Evolutionary conservation across 176 grass and related monocot species (phyloP).

Genomic region (Carex littledalei): DNA sequence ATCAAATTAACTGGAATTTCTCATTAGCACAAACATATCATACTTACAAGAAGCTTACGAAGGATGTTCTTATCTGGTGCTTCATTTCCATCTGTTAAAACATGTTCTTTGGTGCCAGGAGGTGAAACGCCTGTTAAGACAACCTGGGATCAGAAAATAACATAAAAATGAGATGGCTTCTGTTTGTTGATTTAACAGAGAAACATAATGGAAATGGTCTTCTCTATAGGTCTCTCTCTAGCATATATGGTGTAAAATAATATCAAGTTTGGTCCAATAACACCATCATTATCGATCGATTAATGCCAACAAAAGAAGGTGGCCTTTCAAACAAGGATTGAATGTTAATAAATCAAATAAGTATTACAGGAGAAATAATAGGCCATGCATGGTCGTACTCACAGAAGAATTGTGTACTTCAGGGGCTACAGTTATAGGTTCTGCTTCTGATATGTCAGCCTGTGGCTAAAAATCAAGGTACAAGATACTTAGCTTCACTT

Average conservation of each 20-base stretch:
- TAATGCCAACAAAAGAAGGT: not conserved
- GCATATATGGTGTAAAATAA: not conserved
- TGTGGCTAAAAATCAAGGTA: not conserved
- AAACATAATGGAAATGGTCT: not conserved
- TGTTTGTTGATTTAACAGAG: not conserved
- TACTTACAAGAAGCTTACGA: slow-evolving; percentile 93
- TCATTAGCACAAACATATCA: not conserved
- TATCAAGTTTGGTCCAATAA: not conserved
- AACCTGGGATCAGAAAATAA: slow-evolving; percentile 30
- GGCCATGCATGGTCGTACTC: not conserved
- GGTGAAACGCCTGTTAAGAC: slow-evolving; percentile 22
- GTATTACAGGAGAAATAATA: not conserved
- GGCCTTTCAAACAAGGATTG: not conserved
- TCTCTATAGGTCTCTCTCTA: not conserved
- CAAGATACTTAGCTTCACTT: not conserved
- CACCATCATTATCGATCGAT: not conserved
- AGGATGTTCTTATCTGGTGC: slow-evolving; percentile 51
- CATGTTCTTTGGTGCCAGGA: slow-evolving; percentile 26
- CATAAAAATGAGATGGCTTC: not conserved
- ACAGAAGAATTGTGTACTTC: not conserved
- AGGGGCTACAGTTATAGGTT: not conserved
- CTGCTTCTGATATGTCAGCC: not conserved
- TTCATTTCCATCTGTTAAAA: slow-evolving; percentile 34
- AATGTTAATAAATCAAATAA: not conserved
- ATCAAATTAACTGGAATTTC: not conserved